Percentiles rank a stretch among this genome's conserved stretches.
These are phyloP conservation scores for Leishmania aethiopica DNA, from an alignment of 208 protist genomes.

Conservation along the genomic window DNA sequence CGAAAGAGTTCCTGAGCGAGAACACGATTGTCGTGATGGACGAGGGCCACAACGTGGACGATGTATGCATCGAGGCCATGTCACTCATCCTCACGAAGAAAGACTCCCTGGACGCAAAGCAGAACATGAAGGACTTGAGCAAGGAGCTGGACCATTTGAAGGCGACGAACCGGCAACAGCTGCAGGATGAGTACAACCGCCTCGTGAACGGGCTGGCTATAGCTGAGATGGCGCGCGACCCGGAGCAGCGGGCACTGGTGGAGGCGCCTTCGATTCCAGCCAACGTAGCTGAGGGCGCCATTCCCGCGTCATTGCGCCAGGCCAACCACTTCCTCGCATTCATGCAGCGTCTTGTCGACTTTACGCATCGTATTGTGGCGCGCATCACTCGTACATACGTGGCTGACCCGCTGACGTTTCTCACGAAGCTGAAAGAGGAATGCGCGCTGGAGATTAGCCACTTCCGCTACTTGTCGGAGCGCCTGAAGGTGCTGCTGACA, in stretches of 20 bases:
- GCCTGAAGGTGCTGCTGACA: slow-evolving; percentile 95
- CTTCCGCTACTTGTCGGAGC: slow-evolving; percentile 83
- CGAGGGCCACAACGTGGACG: slow-evolving; percentile 99
- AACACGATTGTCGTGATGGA: slow-evolving; percentile 99
- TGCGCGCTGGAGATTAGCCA: slow-evolving; percentile 86
- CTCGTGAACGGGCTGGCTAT: slow-evolving; percentile 93
- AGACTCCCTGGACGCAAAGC: slow-evolving; percentile 77
- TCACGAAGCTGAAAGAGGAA: slow-evolving; percentile 90
- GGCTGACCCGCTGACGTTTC: slow-evolving; percentile 85
- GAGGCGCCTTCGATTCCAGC: slow-evolving; percentile 57
- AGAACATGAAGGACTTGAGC: slow-evolving; percentile 87
- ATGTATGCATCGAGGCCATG: slow-evolving; percentile 99
- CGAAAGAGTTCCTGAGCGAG: slow-evolving; percentile 90
- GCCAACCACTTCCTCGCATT: slow-evolving; percentile 97
- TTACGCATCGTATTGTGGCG: slow-evolving; percentile 90
- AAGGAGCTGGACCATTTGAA: slow-evolving; percentile 79
- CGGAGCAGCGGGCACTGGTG: slow-evolving; percentile 37
- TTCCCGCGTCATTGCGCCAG: slow-evolving; percentile 96
- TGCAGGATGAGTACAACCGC: slow-evolving; percentile 94
- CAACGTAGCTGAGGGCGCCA: slow-evolving; percentile 91
- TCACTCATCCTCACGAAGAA: slow-evolving; percentile 95
- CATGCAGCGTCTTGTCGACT: slow-evolving; percentile 94
- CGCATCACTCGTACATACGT: slow-evolving; percentile 90
- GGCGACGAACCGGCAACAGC: slow-evolving; percentile 84
- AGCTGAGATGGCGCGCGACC: slow-evolving; percentile 61